phyloP scores from a whole-genome alignment of 495 filamentous ascomycete species.

The Penicillium alfredii region DNA sequence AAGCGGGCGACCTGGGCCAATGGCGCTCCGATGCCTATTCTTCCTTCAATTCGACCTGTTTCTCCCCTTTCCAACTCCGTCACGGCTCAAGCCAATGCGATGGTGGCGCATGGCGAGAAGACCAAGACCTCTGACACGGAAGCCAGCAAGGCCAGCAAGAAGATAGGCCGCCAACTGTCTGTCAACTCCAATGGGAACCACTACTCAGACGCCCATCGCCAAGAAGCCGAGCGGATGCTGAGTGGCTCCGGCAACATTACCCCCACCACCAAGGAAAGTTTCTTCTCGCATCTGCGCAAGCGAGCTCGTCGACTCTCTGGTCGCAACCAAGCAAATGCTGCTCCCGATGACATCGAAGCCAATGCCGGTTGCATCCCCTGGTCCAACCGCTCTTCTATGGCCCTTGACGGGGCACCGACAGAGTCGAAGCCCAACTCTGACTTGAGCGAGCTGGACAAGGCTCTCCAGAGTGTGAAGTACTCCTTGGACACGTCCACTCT shows the following conservation, averaged over 20 bases:
- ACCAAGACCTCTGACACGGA: slow-evolving; percentile 32
- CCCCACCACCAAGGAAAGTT: slow-evolving; percentile 72
- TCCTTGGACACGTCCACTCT: slow-evolving; percentile 49
- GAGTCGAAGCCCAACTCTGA: slow-evolving; percentile 47
- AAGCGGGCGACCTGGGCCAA: slow-evolving; percentile 90
- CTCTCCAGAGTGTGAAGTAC: slow-evolving; percentile 65
- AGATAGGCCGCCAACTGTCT: slow-evolving; percentile 93
- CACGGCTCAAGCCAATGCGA: slow-evolving; percentile 72
- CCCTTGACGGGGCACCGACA: slow-evolving; percentile 59
- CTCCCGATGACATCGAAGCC: slow-evolving; percentile 82
- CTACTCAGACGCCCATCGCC: slow-evolving; percentile 78
- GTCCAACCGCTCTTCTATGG: slow-evolving; percentile 79
- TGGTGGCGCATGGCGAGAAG: slow-evolving; percentile 24
- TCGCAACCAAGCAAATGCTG: slow-evolving; percentile 68
- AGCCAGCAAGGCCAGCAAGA: slow-evolving; percentile 64
- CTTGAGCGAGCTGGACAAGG: slow-evolving; percentile 67
- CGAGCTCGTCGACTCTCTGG: slow-evolving; percentile 89
- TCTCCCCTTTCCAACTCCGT: slow-evolving; percentile 89
- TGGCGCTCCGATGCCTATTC: slow-evolving; percentile 92
- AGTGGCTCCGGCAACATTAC: slow-evolving; percentile 72
- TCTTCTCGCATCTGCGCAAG: slow-evolving; percentile 96
- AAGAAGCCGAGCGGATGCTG: slow-evolving; percentile 84
- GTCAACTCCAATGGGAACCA: slow-evolving; percentile 91
- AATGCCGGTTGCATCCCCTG: slow-evolving; percentile 88
- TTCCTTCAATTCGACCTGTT: slow-evolving; percentile 92